Conservation (phyloP, 176 grass and related monocot genomes). For the Saccharum officinarum region DNA sequence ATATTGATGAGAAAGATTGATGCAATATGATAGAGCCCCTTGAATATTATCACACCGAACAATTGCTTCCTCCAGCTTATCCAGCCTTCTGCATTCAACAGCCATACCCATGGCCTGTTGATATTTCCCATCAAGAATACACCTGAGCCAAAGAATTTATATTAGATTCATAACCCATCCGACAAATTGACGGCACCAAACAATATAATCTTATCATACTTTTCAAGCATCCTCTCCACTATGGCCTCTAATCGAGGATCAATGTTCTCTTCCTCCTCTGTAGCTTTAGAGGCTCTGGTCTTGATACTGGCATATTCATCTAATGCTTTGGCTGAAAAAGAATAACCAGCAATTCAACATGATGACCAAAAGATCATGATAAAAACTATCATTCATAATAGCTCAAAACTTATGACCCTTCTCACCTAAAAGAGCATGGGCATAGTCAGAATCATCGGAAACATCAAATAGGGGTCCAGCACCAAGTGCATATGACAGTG, state of each 20-base stretch:
- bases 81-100: conserved; percentile 92
- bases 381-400: conserved; percentile 5
- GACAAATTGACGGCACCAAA: not conserved
- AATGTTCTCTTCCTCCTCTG: conserved; percentile 67
- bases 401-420: conserved; percentile 25
- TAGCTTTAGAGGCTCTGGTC: conserved; percentile 56
- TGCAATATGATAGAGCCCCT: conserved; percentile 83
- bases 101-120: conserved; percentile 99
- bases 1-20: conserved; percentile 94
- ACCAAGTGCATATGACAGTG: conserved; percentile 92
- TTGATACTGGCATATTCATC: conserved; percentile 94
- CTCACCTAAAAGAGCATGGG: conserved; percentile 84
- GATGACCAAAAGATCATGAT: conserved; percentile 8
- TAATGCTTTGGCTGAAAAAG: conserved; percentile 83
- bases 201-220: conserved; percentile 47
- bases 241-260: conserved; percentile 94
- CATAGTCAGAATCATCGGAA: conserved; percentile 91
- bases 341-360: conserved; percentile 23
- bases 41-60: conserved; percentile 92
- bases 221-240: conserved; percentile 95
- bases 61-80: conserved; percentile 95
- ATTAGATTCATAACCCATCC: conserved; percentile 27
- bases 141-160: conserved; percentile 53
- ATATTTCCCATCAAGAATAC: conserved; percentile 90
- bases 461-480: conserved; percentile 96